These are phyloP conservation scores for Colletotrichum melonis DNA, from an alignment of 2,329 filamentous ascomycete species.

Conservation along the genomic window DNA sequence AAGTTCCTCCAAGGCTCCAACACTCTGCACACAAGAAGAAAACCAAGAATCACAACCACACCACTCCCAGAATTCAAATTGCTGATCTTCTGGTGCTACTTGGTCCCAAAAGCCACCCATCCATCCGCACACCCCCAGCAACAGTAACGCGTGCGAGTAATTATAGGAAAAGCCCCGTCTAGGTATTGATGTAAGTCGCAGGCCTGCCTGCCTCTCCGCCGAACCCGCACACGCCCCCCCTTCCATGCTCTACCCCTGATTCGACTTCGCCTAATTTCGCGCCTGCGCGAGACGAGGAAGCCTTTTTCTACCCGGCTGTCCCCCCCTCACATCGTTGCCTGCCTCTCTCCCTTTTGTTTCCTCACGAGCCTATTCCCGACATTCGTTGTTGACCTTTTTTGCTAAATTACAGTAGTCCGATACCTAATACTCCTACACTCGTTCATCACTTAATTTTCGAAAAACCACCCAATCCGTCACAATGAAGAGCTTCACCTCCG, in stretches of 20 bases:
- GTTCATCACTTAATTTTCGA: slow-evolving; percentile 23
- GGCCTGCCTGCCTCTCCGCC: slow-evolving; percentile 16
- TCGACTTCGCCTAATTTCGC: slow-evolving; percentile 35
- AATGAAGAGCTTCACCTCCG: slow-evolving; percentile 46
- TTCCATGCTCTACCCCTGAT: slow-evolving; percentile 34
- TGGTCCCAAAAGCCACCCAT: background rate
- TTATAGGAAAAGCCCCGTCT: slow-evolving; percentile 23
- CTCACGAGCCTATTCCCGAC: slow-evolving; percentile 33
- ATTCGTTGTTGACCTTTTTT: slow-evolving; percentile 35
- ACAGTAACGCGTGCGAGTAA: slow-evolving; percentile 10
- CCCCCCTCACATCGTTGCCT: background rate
- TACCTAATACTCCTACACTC: slow-evolving; percentile 32
- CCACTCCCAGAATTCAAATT: slow-evolving; percentile 6
- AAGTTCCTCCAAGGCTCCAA: background rate
- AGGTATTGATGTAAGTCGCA: slow-evolving; percentile 33
- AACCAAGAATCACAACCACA: background rate
- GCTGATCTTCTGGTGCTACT: background rate
- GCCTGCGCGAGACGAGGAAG: slow-evolving; percentile 25
- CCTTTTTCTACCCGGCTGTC: slow-evolving; percentile 32
- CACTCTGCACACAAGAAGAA: background rate
- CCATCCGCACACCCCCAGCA: background rate
- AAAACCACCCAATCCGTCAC: slow-evolving; percentile 39
- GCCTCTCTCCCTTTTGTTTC: slow-evolving; percentile 3
- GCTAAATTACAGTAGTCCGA: slow-evolving; percentile 28
- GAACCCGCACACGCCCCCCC: slow-evolving; percentile 26